phyloP scores from a whole-genome alignment of 495 filamentous ascomycete genomes.

The Penicillium cosmopolitanum region DNA sequence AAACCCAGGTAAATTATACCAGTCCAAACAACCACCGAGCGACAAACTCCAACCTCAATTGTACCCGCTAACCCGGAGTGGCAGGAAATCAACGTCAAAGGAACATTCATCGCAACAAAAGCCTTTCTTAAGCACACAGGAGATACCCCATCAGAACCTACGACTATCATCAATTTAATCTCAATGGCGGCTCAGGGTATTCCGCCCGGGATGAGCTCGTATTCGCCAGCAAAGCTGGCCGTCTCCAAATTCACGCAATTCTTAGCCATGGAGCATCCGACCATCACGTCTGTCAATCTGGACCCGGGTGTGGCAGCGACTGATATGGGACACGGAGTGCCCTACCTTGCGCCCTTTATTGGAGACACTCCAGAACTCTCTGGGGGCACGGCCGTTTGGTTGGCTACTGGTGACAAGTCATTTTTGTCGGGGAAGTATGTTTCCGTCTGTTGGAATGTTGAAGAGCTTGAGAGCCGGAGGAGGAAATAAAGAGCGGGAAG shows the following conservation, averaged over 20 bases:
- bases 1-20: constrained; percentile 13
- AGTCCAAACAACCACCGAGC: not conserved
- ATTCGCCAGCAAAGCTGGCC: constrained; percentile 43
- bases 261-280: constrained; percentile 37
- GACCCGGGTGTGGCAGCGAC: constrained; percentile 46
- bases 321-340: constrained; percentile 29
- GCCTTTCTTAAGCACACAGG: constrained; percentile 38
- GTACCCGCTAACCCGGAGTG: not conserved
- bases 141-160: constrained; percentile 18
- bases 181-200: constrained; percentile 30
- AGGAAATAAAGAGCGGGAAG: constrained; percentile 40
- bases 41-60: not conserved
- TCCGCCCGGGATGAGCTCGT: constrained; percentile 37
- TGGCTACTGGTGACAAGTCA: constrained; percentile 36
- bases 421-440: constrained; percentile 49
- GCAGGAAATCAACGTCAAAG: constrained; percentile 49
- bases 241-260: constrained; percentile 31
- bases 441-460: constrained; percentile 48
- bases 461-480: constrained; percentile 42
- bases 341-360: constrained; percentile 30
- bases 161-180: constrained; percentile 46
- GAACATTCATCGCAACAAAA: constrained; percentile 41
- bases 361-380: constrained; percentile 40
- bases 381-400: constrained; percentile 44
- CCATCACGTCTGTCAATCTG: constrained; percentile 39